Percentiles rank a stretch among this genome's conserved stretches.
These are phyloP conservation scores for Trichoderma guizhouense DNA, from an alignment of 2,329 filamentous ascomycete species.

Conservation along the genomic window DNA sequence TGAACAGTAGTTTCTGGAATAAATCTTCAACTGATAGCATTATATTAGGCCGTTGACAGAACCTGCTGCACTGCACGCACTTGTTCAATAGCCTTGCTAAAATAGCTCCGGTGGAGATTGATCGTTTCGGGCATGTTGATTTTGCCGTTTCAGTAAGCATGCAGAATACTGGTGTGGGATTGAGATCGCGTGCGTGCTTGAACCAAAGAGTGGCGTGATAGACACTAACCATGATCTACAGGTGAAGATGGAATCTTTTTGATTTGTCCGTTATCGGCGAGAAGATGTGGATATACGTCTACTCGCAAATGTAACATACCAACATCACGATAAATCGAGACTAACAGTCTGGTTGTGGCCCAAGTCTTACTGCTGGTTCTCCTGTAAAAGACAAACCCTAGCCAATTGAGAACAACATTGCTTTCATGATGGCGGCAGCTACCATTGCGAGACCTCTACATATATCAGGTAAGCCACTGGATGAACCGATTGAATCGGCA, in stretches of 20 bases:
- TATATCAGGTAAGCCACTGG: not conserved
- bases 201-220: not conserved
- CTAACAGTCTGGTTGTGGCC: not conserved
- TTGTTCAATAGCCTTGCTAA: not conserved
- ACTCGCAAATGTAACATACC: not conserved
- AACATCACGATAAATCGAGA: not conserved
- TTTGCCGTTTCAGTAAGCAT: too few relatives aligned
- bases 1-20: not conserved
- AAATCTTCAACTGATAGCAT: not conserved
- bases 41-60: not conserved
- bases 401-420: not conserved
- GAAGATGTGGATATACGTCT: not conserved
- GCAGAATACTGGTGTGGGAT: not conserved
- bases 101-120: not conserved
- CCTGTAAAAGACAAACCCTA: not conserved
- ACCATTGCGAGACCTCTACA: not conserved
- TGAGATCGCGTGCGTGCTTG: not conserved
- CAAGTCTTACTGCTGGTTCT: not conserved
- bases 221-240: not conserved
- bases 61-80: not conserved
- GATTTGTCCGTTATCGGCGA: not conserved
- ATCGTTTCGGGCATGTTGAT: not conserved
- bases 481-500: not conserved
- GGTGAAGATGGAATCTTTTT: not conserved
- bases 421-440: not conserved